A percentile compares a stretch with the other conserved stretches of the same genome.
phyloP scores from a whole-genome alignment of 495 filamentous ascomycete genomes.

The Daldinia grandis region DNA sequence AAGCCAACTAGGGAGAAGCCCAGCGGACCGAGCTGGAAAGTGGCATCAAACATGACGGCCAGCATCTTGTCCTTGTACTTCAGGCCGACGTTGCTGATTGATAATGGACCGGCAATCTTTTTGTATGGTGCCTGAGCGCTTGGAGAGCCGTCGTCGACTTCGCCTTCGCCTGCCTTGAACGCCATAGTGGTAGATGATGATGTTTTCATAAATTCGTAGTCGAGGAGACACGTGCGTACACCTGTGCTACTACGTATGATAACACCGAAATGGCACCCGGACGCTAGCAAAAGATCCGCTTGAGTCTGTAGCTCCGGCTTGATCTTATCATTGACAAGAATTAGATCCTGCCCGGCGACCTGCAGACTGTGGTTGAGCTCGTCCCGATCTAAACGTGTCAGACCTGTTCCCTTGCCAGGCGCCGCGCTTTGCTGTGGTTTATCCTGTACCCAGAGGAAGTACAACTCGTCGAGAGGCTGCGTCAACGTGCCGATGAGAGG shows the following conservation, averaged over 20 bases:
- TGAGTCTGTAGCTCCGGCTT: background rate
- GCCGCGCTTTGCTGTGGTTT: background rate
- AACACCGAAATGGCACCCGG: background rate
- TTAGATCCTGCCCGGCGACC: background rate
- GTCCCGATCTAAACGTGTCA: background rate
- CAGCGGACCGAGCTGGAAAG: slow-evolving; percentile 52
- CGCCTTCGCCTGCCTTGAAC: background rate
- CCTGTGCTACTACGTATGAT: background rate
- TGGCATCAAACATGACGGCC: slow-evolving; percentile 48
- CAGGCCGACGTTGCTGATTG: slow-evolving; percentile 49
- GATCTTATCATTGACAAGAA: background rate
- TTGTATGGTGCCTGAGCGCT: background rate
- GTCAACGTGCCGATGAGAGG: slow-evolving; percentile 48
- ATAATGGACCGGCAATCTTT: slow-evolving; percentile 10
- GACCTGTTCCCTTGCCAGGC: background rate
- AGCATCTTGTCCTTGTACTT: slow-evolving; percentile 44
- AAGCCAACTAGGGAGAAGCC: slow-evolving; percentile 52
- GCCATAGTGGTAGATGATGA: background rate
- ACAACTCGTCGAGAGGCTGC: slow-evolving; percentile 56
- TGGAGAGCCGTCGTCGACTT: background rate
- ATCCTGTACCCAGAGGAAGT: slow-evolving; percentile 50
- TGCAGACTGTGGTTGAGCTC: background rate
- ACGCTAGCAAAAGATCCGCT: background rate
- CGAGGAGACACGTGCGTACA: background rate
- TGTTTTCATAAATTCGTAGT: background rate